These are phyloP conservation scores for Sisymbrium irio DNA, from an alignment of 345 rosid species.

Conservation along the genomic window DNA sequence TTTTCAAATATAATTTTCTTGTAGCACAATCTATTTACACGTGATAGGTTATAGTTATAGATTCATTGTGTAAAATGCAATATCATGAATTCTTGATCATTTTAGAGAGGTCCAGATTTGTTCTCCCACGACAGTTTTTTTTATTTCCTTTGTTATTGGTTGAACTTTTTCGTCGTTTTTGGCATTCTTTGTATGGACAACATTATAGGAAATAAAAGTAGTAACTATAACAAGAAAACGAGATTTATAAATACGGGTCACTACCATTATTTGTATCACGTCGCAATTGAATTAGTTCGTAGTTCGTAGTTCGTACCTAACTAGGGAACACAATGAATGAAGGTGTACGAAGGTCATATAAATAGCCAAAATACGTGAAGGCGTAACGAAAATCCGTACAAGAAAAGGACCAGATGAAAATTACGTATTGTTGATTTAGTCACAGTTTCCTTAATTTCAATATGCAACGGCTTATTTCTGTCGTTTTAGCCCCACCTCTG, in stretches of 20 bases:
- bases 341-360: neutral
- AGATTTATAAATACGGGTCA: neutral
- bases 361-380: neutral
- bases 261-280: slow-evolving; percentile 1
- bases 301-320: slow-evolving; percentile 4
- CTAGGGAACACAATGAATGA: neutral
- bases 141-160: too few relatives aligned
- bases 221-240: neutral
- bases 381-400: neutral
- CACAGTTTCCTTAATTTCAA: neutral
- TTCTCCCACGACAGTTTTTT: too few relatives aligned
- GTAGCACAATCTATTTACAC: too few relatives aligned
- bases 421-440: neutral
- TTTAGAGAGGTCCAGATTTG: too few relatives aligned
- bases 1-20: too few relatives aligned
- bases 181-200: neutral
- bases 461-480: neutral
- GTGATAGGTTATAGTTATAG: too few relatives aligned
- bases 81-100: too few relatives aligned
- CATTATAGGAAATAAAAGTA: neutral
- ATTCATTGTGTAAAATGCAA: too few relatives aligned
- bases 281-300: slow-evolving; percentile 1
- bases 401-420: neutral
- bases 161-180: too few relatives aligned
- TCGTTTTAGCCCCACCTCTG: slow-evolving; percentile 1